Evolutionary conservation across 768 basidiomycete genomes (phyloP).

Genomic region (Xerocomus spinulosus): DNA sequence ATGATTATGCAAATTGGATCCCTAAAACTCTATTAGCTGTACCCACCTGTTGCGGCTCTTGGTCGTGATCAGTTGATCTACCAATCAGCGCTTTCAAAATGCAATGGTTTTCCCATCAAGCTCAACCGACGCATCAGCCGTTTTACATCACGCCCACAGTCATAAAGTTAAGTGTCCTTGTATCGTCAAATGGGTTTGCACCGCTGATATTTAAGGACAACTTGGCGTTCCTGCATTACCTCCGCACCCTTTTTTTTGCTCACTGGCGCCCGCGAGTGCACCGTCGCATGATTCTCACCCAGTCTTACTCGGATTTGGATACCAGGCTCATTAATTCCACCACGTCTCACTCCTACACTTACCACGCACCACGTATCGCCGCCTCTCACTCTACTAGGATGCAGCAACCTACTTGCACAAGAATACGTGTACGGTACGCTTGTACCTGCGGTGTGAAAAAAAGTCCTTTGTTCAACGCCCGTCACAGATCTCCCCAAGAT

Average conservation of each 20-base stretch:
- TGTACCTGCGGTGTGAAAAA: not conserved
- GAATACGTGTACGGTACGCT: conserved; percentile 47
- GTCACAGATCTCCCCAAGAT: conserved; percentile 50
- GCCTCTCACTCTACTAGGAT: conserved; percentile 31
- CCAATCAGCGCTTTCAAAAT: conserved; percentile 17
- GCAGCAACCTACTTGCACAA: conserved; percentile 67
- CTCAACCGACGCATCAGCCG: conserved; percentile 29
- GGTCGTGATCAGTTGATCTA: conserved; percentile 15
- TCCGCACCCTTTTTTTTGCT: conserved; percentile 6
- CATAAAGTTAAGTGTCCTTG: conserved; percentile 27
- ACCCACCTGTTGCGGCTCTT: conserved; percentile 15
- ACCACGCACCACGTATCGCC: conserved; percentile 14
- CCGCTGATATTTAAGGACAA: conserved; percentile 30
- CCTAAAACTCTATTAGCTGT: conserved; percentile 31
- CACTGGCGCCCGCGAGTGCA: conserved; percentile 16
- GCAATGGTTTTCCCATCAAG: conserved; percentile 15
- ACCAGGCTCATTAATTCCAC: conserved; percentile 28
- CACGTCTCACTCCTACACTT: conserved; percentile 17
- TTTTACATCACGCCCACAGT: conserved; percentile 31
- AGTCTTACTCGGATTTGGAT: conserved; percentile 15
- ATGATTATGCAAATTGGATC: conserved; percentile 12
- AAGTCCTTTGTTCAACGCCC: not conserved
- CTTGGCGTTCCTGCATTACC: conserved; percentile 9
- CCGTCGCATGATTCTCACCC: conserved; percentile 26
- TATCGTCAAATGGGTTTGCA: conserved; percentile 16